Percentiles rank a stretch among this genome's conserved stretches.
These are phyloP conservation scores for Byssoonygena ceratinophila DNA, from an alignment of 2,329 filamentous ascomycete species.

Conservation along the genomic window DNA sequence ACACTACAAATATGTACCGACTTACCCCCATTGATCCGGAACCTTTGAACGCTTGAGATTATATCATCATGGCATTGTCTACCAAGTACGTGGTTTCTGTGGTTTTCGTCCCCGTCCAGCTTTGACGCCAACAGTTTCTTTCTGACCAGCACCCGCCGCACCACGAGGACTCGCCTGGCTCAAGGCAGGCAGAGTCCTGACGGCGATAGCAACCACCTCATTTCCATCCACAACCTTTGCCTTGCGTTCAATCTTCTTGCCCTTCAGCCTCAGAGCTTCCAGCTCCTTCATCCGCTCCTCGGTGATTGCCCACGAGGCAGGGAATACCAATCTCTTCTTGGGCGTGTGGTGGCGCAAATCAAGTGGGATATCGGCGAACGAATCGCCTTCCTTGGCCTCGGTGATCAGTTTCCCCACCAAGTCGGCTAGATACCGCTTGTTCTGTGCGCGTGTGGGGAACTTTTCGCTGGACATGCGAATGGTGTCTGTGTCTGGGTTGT, in stretches of 20 bases:
- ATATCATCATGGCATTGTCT: not conserved
- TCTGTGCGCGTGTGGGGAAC: slow-evolving; percentile 81
- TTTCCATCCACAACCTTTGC: slow-evolving; percentile 36
- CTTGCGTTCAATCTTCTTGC: slow-evolving; percentile 47
- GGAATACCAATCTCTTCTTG: slow-evolving; percentile 60
- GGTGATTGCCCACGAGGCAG: slow-evolving; percentile 72
- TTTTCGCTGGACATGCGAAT: slow-evolving; percentile 86
- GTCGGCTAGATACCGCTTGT: slow-evolving; percentile 88
- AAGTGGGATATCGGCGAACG: slow-evolving; percentile 78
- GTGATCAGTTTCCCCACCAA: slow-evolving; percentile 61
- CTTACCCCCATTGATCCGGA: not conserved
- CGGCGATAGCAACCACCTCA: slow-evolving; percentile 30
- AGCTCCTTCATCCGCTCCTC: slow-evolving; percentile 56
- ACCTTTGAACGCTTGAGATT: not conserved
- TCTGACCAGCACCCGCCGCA: not conserved
- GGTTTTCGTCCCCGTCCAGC: not conserved
- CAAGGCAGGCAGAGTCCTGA: slow-evolving; percentile 25
- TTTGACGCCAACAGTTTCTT: slow-evolving; percentile 9
- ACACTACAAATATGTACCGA: not conserved
- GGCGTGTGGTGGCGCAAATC: slow-evolving; percentile 75
- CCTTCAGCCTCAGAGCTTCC: slow-evolving; percentile 47
- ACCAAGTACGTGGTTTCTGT: not conserved
- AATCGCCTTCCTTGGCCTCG: slow-evolving; percentile 71
- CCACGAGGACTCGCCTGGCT: slow-evolving; percentile 18
- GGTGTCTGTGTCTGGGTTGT: slow-evolving; percentile 71